Evolutionary conservation across 352 stramenopile species (phyloP).

Genomic region (Phytophthora cryptogea): DNA sequence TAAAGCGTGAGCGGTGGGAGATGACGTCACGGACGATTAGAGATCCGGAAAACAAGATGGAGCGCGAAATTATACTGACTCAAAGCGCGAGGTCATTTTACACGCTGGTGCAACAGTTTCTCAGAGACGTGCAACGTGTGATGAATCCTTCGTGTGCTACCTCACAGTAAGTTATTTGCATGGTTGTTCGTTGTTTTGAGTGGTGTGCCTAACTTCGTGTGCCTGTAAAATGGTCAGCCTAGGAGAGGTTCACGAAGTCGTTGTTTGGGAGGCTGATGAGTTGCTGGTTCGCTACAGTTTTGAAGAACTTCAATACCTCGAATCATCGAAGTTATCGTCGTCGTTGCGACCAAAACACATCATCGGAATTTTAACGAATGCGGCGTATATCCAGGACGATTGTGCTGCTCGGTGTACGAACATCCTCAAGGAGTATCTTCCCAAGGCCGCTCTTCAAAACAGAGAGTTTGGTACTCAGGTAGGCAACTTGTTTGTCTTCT

Average conservation of each 20-base stretch:
- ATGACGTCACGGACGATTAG: conserved; percentile 73
- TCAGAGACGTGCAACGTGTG: conserved; percentile 76
- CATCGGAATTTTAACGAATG: conserved; percentile 70
- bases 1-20: conserved; percentile 86
- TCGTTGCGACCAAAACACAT: conserved; percentile 68
- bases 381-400: conserved; percentile 73
- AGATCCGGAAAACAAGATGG: conserved; percentile 65
- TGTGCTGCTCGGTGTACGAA: conserved; percentile 47
- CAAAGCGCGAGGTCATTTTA: conserved; percentile 82
- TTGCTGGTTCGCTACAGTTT: conserved; percentile 65
- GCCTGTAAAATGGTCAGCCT: conserved; percentile 37
- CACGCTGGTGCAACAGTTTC: conserved; percentile 80
- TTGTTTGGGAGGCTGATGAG: conserved; percentile 63
- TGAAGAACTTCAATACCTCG: conserved; percentile 65
- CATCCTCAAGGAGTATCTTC: conserved; percentile 64
- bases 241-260: conserved; percentile 58
- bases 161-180: conserved; percentile 50
- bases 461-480: conserved; percentile 50
- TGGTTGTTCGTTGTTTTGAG: background rate
- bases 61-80: conserved; percentile 80
- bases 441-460: conserved; percentile 50
- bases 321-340: conserved; percentile 64
- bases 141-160: conserved; percentile 83
- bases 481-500: background rate
- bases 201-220: conserved; percentile 8